Percentiles rank a stretch among this genome's conserved stretches.
phyloP scores from a whole-genome alignment of 805 yeast genomes.

The Cyberlindnera amylophila region DNA sequence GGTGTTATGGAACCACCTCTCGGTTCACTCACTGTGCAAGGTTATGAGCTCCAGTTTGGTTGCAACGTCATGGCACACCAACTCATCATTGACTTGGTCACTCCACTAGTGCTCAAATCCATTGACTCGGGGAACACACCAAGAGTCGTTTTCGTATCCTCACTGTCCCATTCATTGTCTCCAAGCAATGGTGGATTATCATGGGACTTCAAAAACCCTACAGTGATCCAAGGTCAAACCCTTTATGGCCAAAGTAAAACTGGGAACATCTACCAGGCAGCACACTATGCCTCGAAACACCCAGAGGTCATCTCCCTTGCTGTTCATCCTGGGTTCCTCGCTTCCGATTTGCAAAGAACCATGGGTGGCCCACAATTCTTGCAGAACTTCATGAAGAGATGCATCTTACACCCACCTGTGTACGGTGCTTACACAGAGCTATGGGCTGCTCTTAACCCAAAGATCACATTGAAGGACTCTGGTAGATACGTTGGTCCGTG shows the following conservation, averaged over 20 bases:
- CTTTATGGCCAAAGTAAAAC: conserved; percentile 34
- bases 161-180: conserved; percentile 34
- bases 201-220: conserved; percentile 28
- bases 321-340: conserved; percentile 39
- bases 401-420: conserved; percentile 3
- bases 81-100: conserved; percentile 37
- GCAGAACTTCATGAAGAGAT: neutral
- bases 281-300: conserved; percentile 33
- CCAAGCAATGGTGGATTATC: conserved; percentile 32
- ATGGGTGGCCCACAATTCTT: conserved; percentile 23
- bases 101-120: conserved; percentile 35
- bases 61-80: conserved; percentile 45
- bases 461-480: conserved; percentile 29
- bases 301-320: conserved; percentile 31
- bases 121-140: conserved; percentile 23
- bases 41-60: conserved; percentile 44
- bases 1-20: conserved; percentile 40
- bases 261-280: conserved; percentile 33
- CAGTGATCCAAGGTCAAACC: neutral
- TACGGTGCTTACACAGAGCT: conserved; percentile 44
- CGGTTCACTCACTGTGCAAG: conserved; percentile 38
- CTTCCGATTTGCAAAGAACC: conserved; percentile 33
- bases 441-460: conserved; percentile 40
- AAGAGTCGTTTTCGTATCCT: conserved; percentile 44
- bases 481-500: conserved; percentile 40